Conservation (phyloP, 371 early-diverging fungal species). For the Amoeboaphelidium protococcarum region DNA sequence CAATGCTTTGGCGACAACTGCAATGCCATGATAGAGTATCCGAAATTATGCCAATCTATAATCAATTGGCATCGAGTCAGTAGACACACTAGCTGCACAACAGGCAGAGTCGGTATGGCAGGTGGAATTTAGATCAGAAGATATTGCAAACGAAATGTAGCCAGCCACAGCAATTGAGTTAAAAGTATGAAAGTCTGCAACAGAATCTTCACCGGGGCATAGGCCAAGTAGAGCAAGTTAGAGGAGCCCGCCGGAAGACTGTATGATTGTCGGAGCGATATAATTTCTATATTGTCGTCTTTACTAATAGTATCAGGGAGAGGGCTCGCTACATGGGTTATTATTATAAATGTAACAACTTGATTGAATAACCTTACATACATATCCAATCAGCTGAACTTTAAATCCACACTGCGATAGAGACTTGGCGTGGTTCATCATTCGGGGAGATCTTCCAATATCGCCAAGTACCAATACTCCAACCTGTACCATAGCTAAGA, state of each 20-base stretch:
- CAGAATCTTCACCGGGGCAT: conserved; percentile 9
- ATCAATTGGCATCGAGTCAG: conserved; percentile 34
- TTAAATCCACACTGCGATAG: conserved; percentile 32
- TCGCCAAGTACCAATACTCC: conserved; percentile 66
- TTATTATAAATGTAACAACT: no score
- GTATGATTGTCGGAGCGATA: background rate
- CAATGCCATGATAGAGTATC: conserved; percentile 53
- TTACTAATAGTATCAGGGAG: conserved; percentile 1
- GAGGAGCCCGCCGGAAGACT: background rate
- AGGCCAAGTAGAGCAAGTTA: conserved; percentile 4
- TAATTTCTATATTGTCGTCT: conserved; percentile 3
- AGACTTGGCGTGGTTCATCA: conserved; percentile 69
- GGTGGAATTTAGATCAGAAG: conserved; percentile 88
- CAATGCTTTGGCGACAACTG: conserved; percentile 20
- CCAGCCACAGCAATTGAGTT: conserved; percentile 10
- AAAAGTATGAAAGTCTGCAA: conserved; percentile 17
- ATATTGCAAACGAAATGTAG: conserved; percentile 21
- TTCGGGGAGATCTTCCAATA: conserved; percentile 80
- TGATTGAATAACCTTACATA: no score
- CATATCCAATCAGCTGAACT: conserved; percentile 67
- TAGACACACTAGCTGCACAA: conserved; percentile 32
- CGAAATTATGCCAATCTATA: conserved; percentile 95
- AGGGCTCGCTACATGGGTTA: background rate
- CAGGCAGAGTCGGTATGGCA: conserved; percentile 59
- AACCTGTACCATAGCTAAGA: conserved; percentile 6